A percentile compares a stretch with the other conserved stretches of the same genome.
Conservation (phyloP, 352 stramenopile genomes). For the Pythium vanterpoolii region DNA sequence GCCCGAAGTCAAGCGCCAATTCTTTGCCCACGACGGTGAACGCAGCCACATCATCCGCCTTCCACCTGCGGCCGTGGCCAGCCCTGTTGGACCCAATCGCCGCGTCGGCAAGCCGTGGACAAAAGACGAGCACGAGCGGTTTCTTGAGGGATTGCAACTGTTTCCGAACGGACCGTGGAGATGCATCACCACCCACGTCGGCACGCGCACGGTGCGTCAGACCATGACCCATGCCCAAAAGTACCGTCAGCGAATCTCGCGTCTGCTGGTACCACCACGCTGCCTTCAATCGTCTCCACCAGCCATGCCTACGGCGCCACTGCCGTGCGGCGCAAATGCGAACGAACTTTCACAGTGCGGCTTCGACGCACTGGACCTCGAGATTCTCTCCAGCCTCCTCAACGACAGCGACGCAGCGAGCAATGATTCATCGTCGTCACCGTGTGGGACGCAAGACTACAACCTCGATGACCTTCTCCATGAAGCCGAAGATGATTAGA, state of each 20-base stretch:
- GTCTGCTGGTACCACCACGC: neutral
- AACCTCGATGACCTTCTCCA: neutral
- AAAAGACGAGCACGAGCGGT: conserved; percentile 46
- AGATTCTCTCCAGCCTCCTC: conserved; percentile 13
- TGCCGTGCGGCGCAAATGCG: too few relatives aligned
- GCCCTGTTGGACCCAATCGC: neutral
- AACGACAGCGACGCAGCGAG: neutral
- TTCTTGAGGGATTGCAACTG: conserved; percentile 42
- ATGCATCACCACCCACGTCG: conserved; percentile 38
- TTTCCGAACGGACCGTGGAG: conserved; percentile 47
- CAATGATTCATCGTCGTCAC: neutral
- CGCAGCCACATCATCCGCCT: conserved; percentile 16
- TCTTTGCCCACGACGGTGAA: conserved; percentile 5
- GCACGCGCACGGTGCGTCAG: conserved; percentile 43
- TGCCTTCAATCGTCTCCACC: neutral
- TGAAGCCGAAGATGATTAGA: neutral
- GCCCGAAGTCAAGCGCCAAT: conserved; percentile 7
- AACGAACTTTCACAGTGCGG: neutral
- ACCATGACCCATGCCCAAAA: conserved; percentile 63
- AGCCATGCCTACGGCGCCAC: neutral
- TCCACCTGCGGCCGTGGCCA: neutral
- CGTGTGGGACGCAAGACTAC: neutral
- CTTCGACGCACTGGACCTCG: conserved; percentile 8
- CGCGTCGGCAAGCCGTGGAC: conserved; percentile 28
- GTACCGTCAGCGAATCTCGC: conserved; percentile 49